Evolutionary conservation across 495 filamentous ascomycete species (phyloP), one percentile per base, ranked within the genome.

Genomic region (Neurospora hispaniola): DNA sequence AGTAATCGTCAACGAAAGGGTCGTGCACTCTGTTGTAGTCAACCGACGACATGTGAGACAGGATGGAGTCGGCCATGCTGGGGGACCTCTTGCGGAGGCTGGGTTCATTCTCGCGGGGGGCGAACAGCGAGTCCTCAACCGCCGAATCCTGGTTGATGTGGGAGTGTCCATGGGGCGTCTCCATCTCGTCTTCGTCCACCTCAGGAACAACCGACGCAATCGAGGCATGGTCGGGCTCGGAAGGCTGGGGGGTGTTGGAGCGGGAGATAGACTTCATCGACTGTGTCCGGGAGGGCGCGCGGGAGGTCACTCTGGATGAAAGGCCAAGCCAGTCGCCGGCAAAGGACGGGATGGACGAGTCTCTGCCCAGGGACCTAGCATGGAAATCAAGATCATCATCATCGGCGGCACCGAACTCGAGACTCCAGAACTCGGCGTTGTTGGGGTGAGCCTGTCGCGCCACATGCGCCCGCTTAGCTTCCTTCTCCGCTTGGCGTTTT

Each of bases 1-100:
- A 91, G 80, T 91, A 91, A 76, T 97, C 93, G 71, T 95, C 93
- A n/a, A 91, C 87, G 42, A 91, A 91, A 0, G 89, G 80, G 69
- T 89, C 87, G 72, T 87, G 85, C 69, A 82, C 77, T 80, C 81
- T 82, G 74, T 78, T 83, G 75, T 83, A 84, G 72, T 89, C 86
- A 35, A 90, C 72, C 23, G 83, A 86, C 62, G 82, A 88, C 83
- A 88, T 86, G 80, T 88, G 87, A 20, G 89, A 91, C 70, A 88
- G 86, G 79, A 87, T 84, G 40, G 88, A 89, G 73, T 88, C 88
- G 4, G 86, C 84, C 81, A 89, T 84, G 76, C 89, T 91, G 40
- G 88, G 87, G 16, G 88, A 88, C 44, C 87, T 80, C n/a, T 83
- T 86, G n/a, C 85, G 81, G 59, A 83, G 80, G 27, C 77, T 69